Conservation (phyloP, 495 filamentous ascomycete species). For the Symbiotaphrina buchneri region DNA sequence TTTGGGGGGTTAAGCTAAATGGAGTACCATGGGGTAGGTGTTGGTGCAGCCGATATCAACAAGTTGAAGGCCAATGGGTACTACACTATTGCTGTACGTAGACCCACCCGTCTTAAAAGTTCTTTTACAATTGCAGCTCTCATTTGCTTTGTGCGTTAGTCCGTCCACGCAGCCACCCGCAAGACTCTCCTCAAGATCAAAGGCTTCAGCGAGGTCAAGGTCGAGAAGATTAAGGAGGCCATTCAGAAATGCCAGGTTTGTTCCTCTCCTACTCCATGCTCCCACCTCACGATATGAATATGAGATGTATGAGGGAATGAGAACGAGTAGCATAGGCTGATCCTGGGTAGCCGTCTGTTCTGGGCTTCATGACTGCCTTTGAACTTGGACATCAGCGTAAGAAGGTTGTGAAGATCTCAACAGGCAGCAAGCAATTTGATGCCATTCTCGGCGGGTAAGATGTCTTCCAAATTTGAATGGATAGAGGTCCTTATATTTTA, state of each 20-base stretch:
- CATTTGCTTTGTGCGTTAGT: constrained; percentile 15
- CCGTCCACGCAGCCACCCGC: constrained; percentile 41
- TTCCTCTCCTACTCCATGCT: background rate
- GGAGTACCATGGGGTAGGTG: constrained; percentile 18
- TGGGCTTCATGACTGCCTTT: constrained; percentile 56
- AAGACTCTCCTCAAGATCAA: constrained; percentile 50
- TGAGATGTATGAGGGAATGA: no score
- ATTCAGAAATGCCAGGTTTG: constrained; percentile 45
- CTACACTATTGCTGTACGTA: constrained; percentile 42
- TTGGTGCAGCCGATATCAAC: constrained; percentile 49
- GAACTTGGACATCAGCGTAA: constrained; percentile 49
- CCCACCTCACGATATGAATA: no score
- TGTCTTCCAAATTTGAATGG: no score
- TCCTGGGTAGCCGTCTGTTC: constrained; percentile 29
- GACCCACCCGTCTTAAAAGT: background rate
- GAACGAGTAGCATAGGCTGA: no score
- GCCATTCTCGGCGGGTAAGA: constrained; percentile 41
- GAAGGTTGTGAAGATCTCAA: constrained; percentile 6
- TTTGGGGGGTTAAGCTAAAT: no score
- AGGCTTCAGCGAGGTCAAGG: constrained; percentile 62
- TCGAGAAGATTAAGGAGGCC: constrained; percentile 65
- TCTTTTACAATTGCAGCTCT: background rate
- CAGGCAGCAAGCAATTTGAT: constrained; percentile 34
- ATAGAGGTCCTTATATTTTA: no score
- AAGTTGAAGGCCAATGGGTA: constrained; percentile 51